phyloP scores from a whole-genome alignment of 2,329 filamentous ascomycete species.

The Trichoderma lentiforme region DNA sequence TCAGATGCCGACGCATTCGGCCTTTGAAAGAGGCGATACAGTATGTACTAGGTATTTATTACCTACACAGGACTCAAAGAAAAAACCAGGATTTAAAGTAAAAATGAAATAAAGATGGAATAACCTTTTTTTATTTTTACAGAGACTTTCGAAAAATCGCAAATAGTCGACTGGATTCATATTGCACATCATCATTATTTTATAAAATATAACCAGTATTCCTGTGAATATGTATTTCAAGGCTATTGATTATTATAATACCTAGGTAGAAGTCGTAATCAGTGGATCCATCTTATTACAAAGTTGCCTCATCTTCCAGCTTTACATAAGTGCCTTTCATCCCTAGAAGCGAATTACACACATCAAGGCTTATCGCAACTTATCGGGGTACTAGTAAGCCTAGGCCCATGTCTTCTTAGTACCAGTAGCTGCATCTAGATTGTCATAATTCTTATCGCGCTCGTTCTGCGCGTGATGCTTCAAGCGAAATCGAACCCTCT shows the following conservation, averaged over 20 bases:
- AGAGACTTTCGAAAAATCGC: not conserved
- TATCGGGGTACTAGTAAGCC: not conserved
- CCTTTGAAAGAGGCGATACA: not conserved
- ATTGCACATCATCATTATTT: too few species aligned
- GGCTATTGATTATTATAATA: too few species aligned
- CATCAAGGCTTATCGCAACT: not conserved
- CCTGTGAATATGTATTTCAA: too few species aligned
- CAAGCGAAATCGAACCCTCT: not conserved
- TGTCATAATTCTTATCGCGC: slow-evolving; percentile 1
- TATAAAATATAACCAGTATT: too few species aligned
- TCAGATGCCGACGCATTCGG: not conserved
- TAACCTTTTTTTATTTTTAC: not conserved
- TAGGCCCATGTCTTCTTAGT: not conserved
- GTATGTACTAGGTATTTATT: too few species aligned
- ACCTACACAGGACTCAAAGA: too few species aligned
- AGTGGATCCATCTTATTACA: not conserved
- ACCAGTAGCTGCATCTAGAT: not conserved
- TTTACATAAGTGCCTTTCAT: not conserved
- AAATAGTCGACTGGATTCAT: too few species aligned
- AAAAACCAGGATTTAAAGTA: not conserved
- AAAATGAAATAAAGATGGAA: not conserved
- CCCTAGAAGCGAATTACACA: too few species aligned
- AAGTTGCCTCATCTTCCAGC: not conserved
- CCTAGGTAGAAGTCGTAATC: too few species aligned
- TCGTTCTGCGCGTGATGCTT: not conserved